Base-by-base conservation (phyloP, 2,329 filamentous ascomycete genomes). In the Aspergillus quadrilineatus region DNA sequence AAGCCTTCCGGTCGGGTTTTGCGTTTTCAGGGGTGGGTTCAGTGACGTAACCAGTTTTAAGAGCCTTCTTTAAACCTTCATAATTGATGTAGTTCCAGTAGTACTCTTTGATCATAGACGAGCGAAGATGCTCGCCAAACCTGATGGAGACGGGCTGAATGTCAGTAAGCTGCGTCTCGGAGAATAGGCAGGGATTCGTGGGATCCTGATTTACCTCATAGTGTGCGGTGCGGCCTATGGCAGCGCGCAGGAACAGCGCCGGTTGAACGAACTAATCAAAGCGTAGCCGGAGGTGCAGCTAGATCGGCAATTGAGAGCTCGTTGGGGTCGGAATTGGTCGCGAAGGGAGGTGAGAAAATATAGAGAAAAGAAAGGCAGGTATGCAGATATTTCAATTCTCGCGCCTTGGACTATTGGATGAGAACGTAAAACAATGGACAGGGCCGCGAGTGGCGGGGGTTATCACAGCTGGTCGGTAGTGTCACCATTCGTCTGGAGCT, bases 21-120 rank as follows among this genome's bases (percentile, higher is more conserved):
- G 74, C 70, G 61, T 77, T 80, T 41, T 77, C 69, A 45, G 72
- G 75, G 58, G 71, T 79, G 42, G 74, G 81, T 55, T 74, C 73
- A 57, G 73, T 77, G 58, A 86, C 84, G 63, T 82, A 89, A 58
- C 87, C 84, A 58, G 84, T 86, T 77, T 93, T 94, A 60, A 99
- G 86, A 63, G 91, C 87, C 64, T 84, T 82, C 79, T 99, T 99
- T 49, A 99, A 84, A 63, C 88, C 90, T 73, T 97, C 92, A 79
- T 99, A 99, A 77, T 91, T 89, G 77, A 99, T 97, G 79, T 99
- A 99, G 80, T 96, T 91, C 87, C 92, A 96, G 75, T 92, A 88
- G 79, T 95, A 99, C 78, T 97, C 92, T 80, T 90, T 92, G 77
- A 97, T 96, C 71, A 96, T 84, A 73, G 92, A 97, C 69, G 91